Percentiles rank a stretch among this genome's conserved stretches.
Evolutionary conservation across 306 rosid species (phyloP).

Genomic region (Senna siamea): DNA sequence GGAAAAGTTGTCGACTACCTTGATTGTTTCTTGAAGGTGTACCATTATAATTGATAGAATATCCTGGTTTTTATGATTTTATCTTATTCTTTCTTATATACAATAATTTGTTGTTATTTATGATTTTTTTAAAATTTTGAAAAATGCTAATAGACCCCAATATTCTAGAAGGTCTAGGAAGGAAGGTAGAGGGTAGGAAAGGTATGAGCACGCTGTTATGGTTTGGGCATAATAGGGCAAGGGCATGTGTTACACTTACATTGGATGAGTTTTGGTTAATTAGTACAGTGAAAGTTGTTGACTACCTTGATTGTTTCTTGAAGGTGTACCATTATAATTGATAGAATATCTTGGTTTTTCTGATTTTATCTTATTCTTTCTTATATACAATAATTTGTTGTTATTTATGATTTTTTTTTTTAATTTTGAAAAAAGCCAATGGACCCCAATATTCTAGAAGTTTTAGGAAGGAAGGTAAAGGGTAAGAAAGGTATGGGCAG

Average conservation of each 20-base stretch:
- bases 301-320: constrained; percentile 23
- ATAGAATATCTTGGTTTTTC: neutral
- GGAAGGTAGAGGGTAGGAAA: no score
- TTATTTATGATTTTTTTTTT: neutral
- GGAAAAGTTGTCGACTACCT: constrained; percentile 17
- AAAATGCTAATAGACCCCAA: no score
- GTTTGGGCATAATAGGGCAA: no score
- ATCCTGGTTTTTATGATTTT: neutral
- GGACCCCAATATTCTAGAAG: no score
- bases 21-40: constrained; percentile 27
- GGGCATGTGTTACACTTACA: no score
- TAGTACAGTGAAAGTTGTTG: constrained; percentile 30
- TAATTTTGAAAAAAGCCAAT: neutral
- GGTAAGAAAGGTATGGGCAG: no score
- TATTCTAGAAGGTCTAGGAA: no score
- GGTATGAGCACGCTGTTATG: no score
- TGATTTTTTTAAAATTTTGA: neutral
- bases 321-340: constrained; percentile 7
- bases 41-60: neutral
- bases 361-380: neutral
- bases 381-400: neutral
- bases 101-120: neutral
- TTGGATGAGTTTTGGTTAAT: no score
- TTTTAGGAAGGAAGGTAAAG: no score
- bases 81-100: neutral